These are phyloP conservation scores for Plenodomus biglobosus DNA, from an alignment of 2,329 filamentous ascomycete species.

Conservation along the genomic window DNA sequence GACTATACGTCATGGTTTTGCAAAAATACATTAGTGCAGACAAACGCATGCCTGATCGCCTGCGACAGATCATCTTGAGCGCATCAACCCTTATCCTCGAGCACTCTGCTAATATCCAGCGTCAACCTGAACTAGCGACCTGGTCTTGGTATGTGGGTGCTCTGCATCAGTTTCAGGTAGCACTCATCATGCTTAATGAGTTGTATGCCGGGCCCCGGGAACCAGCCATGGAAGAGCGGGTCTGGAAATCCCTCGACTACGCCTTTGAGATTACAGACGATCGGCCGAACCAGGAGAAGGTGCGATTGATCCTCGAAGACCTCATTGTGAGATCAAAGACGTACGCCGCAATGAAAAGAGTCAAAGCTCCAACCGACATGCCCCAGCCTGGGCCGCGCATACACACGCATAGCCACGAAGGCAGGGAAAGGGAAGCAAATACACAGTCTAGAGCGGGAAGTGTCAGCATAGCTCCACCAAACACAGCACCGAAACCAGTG, in stretches of 20 bases:
- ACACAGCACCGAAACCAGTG: slow-evolving; percentile 6
- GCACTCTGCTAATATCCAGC: slow-evolving; percentile 58
- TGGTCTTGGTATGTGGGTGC: slow-evolving; percentile 74
- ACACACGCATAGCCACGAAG: slow-evolving; percentile 32
- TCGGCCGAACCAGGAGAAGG: slow-evolving; percentile 59
- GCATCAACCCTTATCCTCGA: slow-evolving; percentile 60
- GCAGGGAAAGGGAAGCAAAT: slow-evolving; percentile 10
- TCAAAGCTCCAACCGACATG: slow-evolving; percentile 55
- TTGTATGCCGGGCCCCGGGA: slow-evolving; percentile 61
- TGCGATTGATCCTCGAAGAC: slow-evolving; percentile 62
- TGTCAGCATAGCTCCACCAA: slow-evolving; percentile 1
- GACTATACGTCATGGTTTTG: slow-evolving; percentile 67
- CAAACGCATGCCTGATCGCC: slow-evolving; percentile 60
- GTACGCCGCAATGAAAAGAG: slow-evolving; percentile 62
- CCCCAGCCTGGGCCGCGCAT: slow-evolving; percentile 33
- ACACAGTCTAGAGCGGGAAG: slow-evolving; percentile 3
- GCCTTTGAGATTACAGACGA: slow-evolving; percentile 64
- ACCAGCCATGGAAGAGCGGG: slow-evolving; percentile 61
- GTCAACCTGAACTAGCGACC: slow-evolving; percentile 52
- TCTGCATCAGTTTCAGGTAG: slow-evolving; percentile 71
- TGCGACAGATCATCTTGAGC: slow-evolving; percentile 65
- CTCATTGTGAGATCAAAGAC: slow-evolving; percentile 62
- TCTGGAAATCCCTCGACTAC: slow-evolving; percentile 72
- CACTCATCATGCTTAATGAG: slow-evolving; percentile 68
- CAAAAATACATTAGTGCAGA: slow-evolving; percentile 64